Conservation (phyloP, 208 protist genomes). For the Wallacemonas sp. region DNA sequence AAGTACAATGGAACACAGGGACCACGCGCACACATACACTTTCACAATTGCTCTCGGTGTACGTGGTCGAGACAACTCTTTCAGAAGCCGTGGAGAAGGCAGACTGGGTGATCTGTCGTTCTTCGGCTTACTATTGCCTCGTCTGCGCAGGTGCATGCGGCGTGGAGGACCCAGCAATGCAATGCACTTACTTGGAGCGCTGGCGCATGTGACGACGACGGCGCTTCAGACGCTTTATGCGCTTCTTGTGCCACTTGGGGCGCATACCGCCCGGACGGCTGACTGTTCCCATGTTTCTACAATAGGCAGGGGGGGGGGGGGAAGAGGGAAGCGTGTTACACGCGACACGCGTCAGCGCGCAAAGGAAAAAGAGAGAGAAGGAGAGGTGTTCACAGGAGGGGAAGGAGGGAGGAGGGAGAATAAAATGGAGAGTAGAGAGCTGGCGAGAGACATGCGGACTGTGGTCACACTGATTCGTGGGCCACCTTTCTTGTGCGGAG, state of each 20-base stretch:
- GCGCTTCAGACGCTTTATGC: conserved; percentile 92
- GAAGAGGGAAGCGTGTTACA: neutral
- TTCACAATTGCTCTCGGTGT: no score
- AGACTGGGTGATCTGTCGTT: no score
- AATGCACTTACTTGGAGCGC: conserved; percentile 81
- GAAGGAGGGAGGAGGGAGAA: neutral
- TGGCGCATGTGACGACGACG: conserved; percentile 88
- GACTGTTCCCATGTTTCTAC: conserved; percentile 75
- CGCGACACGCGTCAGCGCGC: neutral
- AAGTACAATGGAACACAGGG: conserved; percentile 12
- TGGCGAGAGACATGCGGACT: no score
- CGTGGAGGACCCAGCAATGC: no score
- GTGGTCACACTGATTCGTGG: no score
- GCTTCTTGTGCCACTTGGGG: conserved; percentile 93
- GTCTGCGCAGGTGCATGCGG: no score
- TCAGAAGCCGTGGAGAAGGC: no score
- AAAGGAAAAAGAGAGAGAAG: neutral
- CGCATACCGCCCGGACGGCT: conserved; percentile 87
- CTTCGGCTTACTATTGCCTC: no score
- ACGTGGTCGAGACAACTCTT: neutral
- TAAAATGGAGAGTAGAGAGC: no score
- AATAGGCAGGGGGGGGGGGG: neutral
- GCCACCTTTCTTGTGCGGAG: no score
- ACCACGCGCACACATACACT: neutral
- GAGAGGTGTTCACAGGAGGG: neutral